Conservation (phyloP, 345 rosid genomes). For the Brassica incana region DNA sequence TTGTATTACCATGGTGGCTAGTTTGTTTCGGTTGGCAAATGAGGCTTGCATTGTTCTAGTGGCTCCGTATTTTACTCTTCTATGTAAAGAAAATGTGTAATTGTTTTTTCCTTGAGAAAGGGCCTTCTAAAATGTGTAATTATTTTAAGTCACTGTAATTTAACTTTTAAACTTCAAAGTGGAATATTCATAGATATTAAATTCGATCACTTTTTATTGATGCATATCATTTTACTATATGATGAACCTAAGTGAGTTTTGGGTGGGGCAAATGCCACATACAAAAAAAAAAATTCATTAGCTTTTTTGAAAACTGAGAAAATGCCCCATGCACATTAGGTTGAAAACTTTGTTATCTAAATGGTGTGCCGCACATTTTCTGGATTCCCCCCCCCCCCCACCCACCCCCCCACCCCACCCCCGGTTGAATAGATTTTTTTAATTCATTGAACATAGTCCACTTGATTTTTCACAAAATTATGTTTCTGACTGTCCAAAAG, state of each 20-base stretch:
- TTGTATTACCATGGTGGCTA: not conserved
- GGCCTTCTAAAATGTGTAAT: not conserved
- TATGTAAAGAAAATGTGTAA: not conserved
- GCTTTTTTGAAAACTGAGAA: too few relatives aligned
- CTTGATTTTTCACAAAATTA: not conserved
- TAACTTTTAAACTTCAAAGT: not conserved
- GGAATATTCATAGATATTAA: not conserved
- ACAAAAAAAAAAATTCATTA: too few relatives aligned
- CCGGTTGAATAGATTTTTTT: not conserved
- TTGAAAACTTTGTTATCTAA: too few relatives aligned
- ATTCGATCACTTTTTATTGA: not conserved
- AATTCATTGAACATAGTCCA: not conserved
- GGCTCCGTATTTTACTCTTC: slow-evolving; percentile 26
- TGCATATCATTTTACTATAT: not conserved
- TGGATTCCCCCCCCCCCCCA: too few relatives aligned
- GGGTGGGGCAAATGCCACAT: too few relatives aligned
- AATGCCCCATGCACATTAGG: too few relatives aligned
- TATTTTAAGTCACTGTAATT: not conserved
- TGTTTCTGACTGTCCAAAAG: not conserved
- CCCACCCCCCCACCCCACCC: too few relatives aligned
- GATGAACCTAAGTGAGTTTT: not conserved
- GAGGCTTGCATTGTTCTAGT: slow-evolving; percentile 21
- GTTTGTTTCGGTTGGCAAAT: slow-evolving; percentile 26
- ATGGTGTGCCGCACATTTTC: too few relatives aligned
- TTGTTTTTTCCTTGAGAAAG: not conserved